phyloP scores from a whole-genome alignment of 2,329 filamentous ascomycete genomes.

The Fusarium vanettenii region DNA sequence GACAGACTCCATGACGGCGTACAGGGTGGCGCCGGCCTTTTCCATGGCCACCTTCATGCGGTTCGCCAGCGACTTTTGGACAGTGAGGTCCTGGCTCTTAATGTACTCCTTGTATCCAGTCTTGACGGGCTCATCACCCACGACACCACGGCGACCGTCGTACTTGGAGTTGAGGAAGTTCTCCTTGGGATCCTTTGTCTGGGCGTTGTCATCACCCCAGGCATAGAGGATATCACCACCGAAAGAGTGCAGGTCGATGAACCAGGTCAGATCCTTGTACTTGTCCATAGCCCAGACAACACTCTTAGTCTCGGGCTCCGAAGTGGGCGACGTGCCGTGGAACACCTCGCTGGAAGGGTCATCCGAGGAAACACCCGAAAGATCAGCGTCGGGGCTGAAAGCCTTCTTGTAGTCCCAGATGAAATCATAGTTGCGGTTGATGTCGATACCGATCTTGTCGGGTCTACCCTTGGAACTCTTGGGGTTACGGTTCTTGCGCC shows the following conservation, averaged over 20 bases:
- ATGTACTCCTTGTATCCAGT: constrained; percentile 60
- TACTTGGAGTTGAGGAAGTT: constrained; percentile 65
- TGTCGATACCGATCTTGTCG: constrained; percentile 58
- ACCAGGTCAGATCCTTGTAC: constrained; percentile 64
- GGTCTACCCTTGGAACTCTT: constrained; percentile 44
- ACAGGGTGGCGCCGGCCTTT: constrained; percentile 50
- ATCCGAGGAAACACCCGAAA: constrained; percentile 50
- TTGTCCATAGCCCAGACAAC: constrained; percentile 64
- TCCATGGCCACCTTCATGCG: constrained; percentile 55
- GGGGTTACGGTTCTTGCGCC: constrained; percentile 68
- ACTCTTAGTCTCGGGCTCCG: constrained; percentile 67
- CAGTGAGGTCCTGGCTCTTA: constrained; percentile 49
- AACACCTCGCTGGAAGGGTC: constrained; percentile 59
- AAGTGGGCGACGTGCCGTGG: constrained; percentile 62
- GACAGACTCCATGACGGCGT: constrained; percentile 53
- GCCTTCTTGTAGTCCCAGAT: constrained; percentile 63
- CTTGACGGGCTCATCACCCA: constrained; percentile 49
- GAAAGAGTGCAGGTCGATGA: constrained; percentile 68
- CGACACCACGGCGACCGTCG: constrained; percentile 61
- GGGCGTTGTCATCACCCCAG: constrained; percentile 68
- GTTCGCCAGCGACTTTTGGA: constrained; percentile 47
- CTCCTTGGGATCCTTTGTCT: constrained; percentile 57
- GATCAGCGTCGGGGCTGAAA: constrained; percentile 54
- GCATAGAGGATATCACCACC: constrained; percentile 64
- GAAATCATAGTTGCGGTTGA: constrained; percentile 70